A percentile compares a stretch with the other conserved stretches of the same genome.
Evolutionary conservation across 495 filamentous ascomycete genomes (phyloP).

Genomic region (Hapsidospora chrysogenum): DNA sequence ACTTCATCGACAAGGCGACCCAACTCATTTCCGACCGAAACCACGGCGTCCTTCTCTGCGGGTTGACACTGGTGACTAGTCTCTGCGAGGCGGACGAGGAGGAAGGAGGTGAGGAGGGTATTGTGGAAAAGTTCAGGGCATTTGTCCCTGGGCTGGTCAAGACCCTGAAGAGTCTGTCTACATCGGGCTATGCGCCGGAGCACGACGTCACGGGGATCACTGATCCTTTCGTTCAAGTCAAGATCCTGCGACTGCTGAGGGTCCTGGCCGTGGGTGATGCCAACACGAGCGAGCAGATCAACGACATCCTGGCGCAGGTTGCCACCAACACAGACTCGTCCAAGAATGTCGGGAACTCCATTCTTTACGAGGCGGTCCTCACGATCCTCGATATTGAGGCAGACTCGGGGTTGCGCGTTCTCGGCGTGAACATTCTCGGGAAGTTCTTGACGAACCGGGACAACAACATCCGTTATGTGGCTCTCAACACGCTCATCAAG

Average conservation of each 20-base stretch:
- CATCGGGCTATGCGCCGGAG: conserved; percentile 92
- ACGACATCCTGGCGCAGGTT: conserved; percentile 95
- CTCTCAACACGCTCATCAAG: conserved; percentile 92
- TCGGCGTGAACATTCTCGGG: conserved; percentile 95
- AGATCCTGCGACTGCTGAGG: conserved; percentile 73
- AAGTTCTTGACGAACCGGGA: conserved; percentile 96
- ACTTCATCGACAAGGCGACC: conserved; percentile 89
- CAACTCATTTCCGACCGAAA: conserved; percentile 78
- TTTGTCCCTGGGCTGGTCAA: conserved; percentile 67
- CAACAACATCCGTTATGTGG: conserved; percentile 98
- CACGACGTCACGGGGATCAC: conserved; percentile 97
- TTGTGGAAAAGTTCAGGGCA: conserved; percentile 79
- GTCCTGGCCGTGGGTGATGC: conserved; percentile 77
- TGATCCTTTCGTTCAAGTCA: conserved; percentile 96
- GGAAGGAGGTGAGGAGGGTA: conserved; percentile 68
- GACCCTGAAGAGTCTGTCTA: conserved; percentile 75
- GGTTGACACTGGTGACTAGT: conserved; percentile 78
- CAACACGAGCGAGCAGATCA: conserved; percentile 88
- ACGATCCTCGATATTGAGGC: conserved; percentile 98
- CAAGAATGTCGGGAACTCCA: conserved; percentile 96
- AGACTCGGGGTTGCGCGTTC: conserved; percentile 78
- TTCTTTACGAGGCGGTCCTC: conserved; percentile 91
- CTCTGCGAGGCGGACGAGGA: conserved; percentile 88
- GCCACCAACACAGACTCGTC: conserved; percentile 96
- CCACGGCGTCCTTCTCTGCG: conserved; percentile 86